Evolutionary conservation across 2,329 filamentous ascomycete species (phyloP).

Genomic region (Escovopsis sp.): DNA sequence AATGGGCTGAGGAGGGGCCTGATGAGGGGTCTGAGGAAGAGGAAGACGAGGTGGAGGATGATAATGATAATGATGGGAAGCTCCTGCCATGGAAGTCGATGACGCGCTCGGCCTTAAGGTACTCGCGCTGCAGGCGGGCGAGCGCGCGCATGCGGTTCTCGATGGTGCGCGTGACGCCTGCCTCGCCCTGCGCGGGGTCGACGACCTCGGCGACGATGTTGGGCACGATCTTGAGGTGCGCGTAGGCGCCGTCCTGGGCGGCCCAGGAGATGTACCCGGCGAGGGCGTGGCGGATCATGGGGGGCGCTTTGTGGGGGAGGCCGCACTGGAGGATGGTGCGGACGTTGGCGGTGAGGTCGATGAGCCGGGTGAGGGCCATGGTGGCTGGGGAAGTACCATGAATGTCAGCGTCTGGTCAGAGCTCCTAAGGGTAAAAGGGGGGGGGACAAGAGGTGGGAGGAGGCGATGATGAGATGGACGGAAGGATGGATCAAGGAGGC

Average conservation of each 20-base stretch:
- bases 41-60: no score
- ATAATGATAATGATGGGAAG: no score
- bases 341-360: conserved; percentile 23
- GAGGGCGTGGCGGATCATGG: conserved; percentile 19
- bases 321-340: conserved; percentile 20
- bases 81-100: conserved; percentile 19
- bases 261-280: conserved; percentile 25
- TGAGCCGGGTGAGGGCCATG: conserved; percentile 20
- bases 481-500: not conserved
- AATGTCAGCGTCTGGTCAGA: no score
- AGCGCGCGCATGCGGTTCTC: conserved; percentile 20
- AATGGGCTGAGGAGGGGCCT: no score
- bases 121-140: conserved; percentile 21
- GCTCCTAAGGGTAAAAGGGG: no score
- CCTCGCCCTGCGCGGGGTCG: conserved; percentile 14
- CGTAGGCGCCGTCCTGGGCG: conserved; percentile 24
- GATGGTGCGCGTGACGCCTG: conserved; percentile 20
- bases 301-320: conserved; percentile 16
- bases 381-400: no score
- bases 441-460: not conserved
- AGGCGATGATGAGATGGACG: not conserved
- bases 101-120: conserved; percentile 14
- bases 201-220: conserved; percentile 24
- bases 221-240: conserved; percentile 18
- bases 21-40: conserved; percentile 8